Percentiles rank a stretch among this genome's conserved stretches.
These are phyloP conservation scores for Candida cerambycidarum DNA, from an alignment of 805 yeast species.

Conservation along the genomic window DNA sequence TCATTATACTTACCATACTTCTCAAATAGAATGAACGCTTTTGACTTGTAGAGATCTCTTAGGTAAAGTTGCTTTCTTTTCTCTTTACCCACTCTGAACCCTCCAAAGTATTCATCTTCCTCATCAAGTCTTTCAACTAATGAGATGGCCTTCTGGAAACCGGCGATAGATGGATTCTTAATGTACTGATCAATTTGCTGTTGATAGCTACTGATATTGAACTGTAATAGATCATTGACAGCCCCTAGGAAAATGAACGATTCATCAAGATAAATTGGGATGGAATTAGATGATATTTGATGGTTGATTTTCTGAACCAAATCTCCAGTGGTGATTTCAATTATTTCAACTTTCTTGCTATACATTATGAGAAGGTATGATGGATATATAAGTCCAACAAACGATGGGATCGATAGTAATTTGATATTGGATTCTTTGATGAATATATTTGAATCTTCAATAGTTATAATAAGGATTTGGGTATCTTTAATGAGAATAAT, in stretches of 20 bases:
- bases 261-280: constrained; percentile 11
- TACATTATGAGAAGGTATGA: constrained; percentile 32
- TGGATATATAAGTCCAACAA: constrained; percentile 29
- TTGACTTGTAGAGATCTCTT: constrained; percentile 35
- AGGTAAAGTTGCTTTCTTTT: constrained; percentile 32
- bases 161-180: constrained; percentile 30
- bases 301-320: constrained; percentile 35
- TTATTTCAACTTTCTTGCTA: constrained; percentile 32
- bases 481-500: constrained; percentile 34
- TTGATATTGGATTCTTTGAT: constrained; percentile 22
- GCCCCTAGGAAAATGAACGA: constrained; percentile 23
- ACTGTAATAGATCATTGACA: constrained; percentile 31
- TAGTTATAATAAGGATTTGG: constrained; percentile 21
- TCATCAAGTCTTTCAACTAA: constrained; percentile 27
- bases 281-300: constrained; percentile 24
- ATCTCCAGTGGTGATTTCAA: constrained; percentile 36
- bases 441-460: constrained; percentile 10
- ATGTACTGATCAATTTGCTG: constrained; percentile 39
- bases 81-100: constrained; percentile 16
- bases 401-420: constrained; percentile 25
- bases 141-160: constrained; percentile 34
- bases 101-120: constrained; percentile 25
- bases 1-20: constrained; percentile 36
- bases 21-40: constrained; percentile 33
- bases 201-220: constrained; percentile 27